phyloP scores from a whole-genome alignment of 805 yeast species.

The Metschnikowia hibisci region DNA sequence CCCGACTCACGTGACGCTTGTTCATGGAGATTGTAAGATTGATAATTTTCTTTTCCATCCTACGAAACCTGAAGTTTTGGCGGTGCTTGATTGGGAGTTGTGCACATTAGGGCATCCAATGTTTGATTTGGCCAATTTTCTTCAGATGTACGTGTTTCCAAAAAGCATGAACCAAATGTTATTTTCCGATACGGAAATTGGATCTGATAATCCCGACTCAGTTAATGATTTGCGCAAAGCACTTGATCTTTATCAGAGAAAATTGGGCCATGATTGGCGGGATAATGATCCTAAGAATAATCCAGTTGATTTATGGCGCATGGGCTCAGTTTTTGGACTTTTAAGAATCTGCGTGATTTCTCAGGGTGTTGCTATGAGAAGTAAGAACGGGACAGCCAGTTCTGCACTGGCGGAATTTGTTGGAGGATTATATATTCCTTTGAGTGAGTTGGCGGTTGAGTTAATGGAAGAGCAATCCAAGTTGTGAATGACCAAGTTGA shows the following conservation, averaged over 20 bases:
- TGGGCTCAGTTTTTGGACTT: constrained; percentile 54
- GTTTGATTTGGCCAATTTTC: constrained; percentile 55
- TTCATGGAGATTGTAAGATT: constrained; percentile 64
- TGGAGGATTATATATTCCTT: constrained; percentile 32
- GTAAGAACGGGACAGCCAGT: constrained; percentile 49
- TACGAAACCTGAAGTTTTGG: constrained; percentile 44
- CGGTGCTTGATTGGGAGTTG: constrained; percentile 63
- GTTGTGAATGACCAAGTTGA: constrained; percentile 2
- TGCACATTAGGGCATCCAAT: constrained; percentile 64
- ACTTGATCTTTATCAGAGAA: constrained; percentile 25
- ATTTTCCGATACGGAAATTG: constrained; percentile 26
- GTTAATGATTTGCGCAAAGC: constrained; percentile 18
- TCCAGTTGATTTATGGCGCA: constrained; percentile 44
- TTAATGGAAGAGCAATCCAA: constrained; percentile 5
- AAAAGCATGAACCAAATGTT: constrained; percentile 27
- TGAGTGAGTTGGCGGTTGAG: constrained; percentile 29
- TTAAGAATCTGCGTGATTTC: constrained; percentile 53
- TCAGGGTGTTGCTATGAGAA: constrained; percentile 60
- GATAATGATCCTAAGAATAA: constrained; percentile 36
- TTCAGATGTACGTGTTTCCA: constrained; percentile 52
- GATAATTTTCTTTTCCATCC: constrained; percentile 63
- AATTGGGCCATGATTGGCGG: constrained; percentile 30
- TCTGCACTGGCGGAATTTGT: constrained; percentile 46
- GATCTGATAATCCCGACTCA: constrained; percentile 29
- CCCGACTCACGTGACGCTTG: constrained; percentile 41